Conservation (phyloP, 176 grass and related monocot species). For the Cocos nucifera region DNA sequence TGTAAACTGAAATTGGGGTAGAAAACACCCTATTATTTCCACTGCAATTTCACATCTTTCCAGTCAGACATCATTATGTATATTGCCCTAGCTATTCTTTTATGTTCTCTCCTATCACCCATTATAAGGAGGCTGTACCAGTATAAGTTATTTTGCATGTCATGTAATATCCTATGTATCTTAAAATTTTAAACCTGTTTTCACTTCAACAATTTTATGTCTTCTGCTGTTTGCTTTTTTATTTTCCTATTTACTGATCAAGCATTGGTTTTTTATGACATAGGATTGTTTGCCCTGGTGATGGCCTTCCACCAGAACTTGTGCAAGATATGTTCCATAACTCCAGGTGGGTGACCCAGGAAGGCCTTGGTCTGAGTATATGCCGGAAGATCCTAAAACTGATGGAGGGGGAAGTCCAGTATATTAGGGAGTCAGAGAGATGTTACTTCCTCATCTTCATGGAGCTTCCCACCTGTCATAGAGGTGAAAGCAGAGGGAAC, state of each 20-base stretch:
- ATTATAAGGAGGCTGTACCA: too few relatives aligned
- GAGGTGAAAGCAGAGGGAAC: conserved; percentile 32
- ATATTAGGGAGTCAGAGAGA: conserved; percentile 82
- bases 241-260: not conserved
- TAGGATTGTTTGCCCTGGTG: conserved; percentile 86
- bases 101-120: too few relatives aligned
- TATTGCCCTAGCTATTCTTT: too few relatives aligned
- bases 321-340: conserved; percentile 97
- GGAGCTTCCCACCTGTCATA: conserved; percentile 49
- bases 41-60: too few relatives aligned
- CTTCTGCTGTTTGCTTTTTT: not conserved
- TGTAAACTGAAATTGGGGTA: too few relatives aligned
- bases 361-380: conserved; percentile 71
- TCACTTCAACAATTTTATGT: too few relatives aligned
- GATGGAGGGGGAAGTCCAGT: conserved; percentile 93
- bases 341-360: conserved; percentile 59
- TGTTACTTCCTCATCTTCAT: conserved; percentile 74
- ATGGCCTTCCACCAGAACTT: conserved; percentile 73
- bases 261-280: conserved; percentile 1
- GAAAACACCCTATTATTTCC: too few relatives aligned
- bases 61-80: too few relatives aligned
- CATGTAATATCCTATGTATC: too few relatives aligned
- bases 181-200: too few relatives aligned
- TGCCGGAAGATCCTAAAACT: conserved; percentile 82
- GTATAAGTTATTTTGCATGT: too few relatives aligned